These are phyloP conservation scores for Sistotremastrum niveocremeum DNA, from an alignment of 768 basidiomycete genomes.

Conservation along the genomic window DNA sequence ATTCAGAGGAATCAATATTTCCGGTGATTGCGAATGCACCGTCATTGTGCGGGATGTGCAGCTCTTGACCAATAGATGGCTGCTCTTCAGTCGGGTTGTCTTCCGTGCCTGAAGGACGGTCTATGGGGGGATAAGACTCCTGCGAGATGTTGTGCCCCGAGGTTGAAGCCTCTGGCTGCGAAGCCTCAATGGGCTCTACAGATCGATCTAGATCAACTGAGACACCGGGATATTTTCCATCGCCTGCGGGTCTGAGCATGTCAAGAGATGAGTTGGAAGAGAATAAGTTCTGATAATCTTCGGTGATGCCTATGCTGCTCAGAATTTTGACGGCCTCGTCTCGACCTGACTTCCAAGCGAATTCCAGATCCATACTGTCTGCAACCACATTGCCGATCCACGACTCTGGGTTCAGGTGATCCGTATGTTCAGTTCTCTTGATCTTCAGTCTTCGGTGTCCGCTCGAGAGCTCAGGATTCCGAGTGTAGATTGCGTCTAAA, in stretches of 20 bases:
- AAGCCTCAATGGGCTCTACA: no score
- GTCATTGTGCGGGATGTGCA: no score
- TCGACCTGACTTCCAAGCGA: slow-evolving; percentile 10
- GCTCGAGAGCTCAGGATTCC: slow-evolving; percentile 11
- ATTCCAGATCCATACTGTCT: slow-evolving; percentile 6
- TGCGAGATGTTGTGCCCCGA: no score
- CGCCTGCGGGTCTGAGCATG: slow-evolving; percentile 13
- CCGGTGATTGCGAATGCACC: not conserved
- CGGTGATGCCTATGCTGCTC: slow-evolving; percentile 1
- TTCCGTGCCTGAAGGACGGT: no score
- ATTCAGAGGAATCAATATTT: not conserved
- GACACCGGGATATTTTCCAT: slow-evolving; percentile 17
- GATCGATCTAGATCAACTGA: no score
- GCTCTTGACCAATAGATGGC: no score
- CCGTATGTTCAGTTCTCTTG: slow-evolving; percentile 8
- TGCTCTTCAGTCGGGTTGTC: no score
- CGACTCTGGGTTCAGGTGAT: slow-evolving; percentile 15
- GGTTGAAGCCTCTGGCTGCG: no score
- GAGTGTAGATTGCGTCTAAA: slow-evolving; percentile 9
- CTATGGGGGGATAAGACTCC: no score
- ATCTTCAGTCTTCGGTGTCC: slow-evolving; percentile 11
- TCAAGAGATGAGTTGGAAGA: slow-evolving; percentile 8
- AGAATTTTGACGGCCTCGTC: slow-evolving; percentile 1
- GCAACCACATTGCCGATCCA: slow-evolving; percentile 12
- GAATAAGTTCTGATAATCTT: slow-evolving; percentile 10